A percentile compares a stretch with the other conserved stretches of the same genome.
Conservation (phyloP, 169 alveolate genomes). For the Plasmodium vivax region DNA sequence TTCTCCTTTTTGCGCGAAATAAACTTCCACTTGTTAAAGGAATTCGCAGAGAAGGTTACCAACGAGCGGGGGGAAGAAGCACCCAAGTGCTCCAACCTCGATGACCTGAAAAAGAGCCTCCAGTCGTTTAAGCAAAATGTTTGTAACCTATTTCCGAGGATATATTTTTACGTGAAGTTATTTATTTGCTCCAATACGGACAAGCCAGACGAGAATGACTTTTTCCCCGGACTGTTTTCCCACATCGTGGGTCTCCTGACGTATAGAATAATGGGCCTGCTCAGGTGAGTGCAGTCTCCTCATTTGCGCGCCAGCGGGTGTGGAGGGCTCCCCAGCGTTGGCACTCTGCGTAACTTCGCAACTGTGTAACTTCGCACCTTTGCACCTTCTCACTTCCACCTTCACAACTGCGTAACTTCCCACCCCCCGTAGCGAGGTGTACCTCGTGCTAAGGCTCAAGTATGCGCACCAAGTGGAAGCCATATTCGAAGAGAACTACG, state of each 20-base stretch:
- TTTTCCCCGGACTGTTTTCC: slow-evolving; percentile 20
- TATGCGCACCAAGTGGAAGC: not conserved
- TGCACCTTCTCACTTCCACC: not conserved
- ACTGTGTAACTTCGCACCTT: not conserved
- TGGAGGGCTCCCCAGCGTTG: not conserved
- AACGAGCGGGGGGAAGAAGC: not conserved
- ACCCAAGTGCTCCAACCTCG: not conserved
- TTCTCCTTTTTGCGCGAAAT: slow-evolving; percentile 19
- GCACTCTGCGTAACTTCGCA: not conserved
- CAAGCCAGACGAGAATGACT: slow-evolving; percentile 18
- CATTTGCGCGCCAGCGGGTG: not conserved
- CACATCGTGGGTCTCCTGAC: slow-evolving; percentile 48
- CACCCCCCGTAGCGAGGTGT: slow-evolving; percentile 50
- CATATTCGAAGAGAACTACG: slow-evolving; percentile 42
- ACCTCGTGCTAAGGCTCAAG: slow-evolving; percentile 17
- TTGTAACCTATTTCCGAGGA: slow-evolving; percentile 38
- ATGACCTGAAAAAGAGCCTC: not conserved
- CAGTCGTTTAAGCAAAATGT: slow-evolving; percentile 39
- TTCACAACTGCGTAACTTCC: not conserved
- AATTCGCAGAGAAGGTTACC: not conserved
- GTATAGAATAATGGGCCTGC: slow-evolving; percentile 32
- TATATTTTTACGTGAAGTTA: slow-evolving; percentile 63
- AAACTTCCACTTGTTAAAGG: slow-evolving; percentile 12
- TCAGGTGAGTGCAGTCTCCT: slow-evolving; percentile 11
- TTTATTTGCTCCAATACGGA: slow-evolving; percentile 69